Percentiles rank a stretch among this genome's conserved stretches.
These are phyloP conservation scores for Wallacemonas sp. DNA, from an alignment of 208 protist species.

Conservation along the genomic window DNA sequence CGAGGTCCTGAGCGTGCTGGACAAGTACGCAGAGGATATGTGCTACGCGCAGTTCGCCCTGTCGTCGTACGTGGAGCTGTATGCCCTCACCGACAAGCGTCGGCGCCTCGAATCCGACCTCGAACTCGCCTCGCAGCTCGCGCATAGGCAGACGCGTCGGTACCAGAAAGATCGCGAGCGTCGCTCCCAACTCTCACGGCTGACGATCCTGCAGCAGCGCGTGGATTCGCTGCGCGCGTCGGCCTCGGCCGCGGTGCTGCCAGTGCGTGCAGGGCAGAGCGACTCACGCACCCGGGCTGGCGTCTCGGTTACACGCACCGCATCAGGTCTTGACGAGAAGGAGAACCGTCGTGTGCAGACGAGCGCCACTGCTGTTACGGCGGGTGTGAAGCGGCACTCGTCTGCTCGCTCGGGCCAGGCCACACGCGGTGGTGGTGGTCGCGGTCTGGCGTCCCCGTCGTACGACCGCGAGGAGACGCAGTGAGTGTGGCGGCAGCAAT, in stretches of 20 bases:
- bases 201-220: constrained; percentile 68
- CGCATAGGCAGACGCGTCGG: constrained; percentile 53
- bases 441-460: neutral
- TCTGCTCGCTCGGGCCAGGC: neutral
- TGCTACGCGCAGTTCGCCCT: constrained; percentile 38
- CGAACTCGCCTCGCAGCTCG: constrained; percentile 57
- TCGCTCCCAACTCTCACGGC: constrained; percentile 55
- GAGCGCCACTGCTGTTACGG: neutral
- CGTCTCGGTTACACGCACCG: too few species aligned
- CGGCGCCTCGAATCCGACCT: constrained; percentile 65
- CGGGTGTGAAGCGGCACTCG: neutral
- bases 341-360: neutral
- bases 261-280: too few species aligned
- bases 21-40: constrained; percentile 59
- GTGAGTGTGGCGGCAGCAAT: too few species aligned
- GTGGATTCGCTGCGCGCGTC: constrained; percentile 60
- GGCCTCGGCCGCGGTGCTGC: constrained; percentile 41
- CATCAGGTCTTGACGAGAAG: too few species aligned
- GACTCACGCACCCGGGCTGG: too few species aligned
- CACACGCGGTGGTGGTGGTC: neutral
- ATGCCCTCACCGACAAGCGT: constrained; percentile 46
- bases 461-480: too few species aligned
- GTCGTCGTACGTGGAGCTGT: constrained; percentile 40
- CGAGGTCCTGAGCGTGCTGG: constrained; percentile 50
- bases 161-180: constrained; percentile 62